These are phyloP conservation scores for Gynostemma pentaphyllum DNA, from an alignment of 306 rosid genomes.

Conservation along the genomic window DNA sequence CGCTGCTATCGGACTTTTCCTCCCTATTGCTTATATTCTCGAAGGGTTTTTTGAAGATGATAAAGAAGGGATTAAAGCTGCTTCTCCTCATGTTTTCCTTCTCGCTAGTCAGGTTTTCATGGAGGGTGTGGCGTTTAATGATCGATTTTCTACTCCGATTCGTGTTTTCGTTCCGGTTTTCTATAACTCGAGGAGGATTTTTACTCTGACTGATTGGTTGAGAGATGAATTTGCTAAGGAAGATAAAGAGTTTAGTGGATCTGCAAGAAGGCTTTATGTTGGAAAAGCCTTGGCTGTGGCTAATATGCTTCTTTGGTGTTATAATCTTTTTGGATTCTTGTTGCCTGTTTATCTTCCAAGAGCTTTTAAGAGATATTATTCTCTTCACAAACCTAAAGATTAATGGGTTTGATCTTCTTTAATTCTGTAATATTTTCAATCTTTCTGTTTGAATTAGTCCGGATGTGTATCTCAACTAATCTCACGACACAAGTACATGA, in stretches of 20 bases:
- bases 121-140: constrained; percentile 62
- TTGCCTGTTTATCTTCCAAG: constrained; percentile 85
- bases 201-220: constrained; percentile 63
- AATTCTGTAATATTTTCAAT: no score
- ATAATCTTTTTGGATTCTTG: constrained; percentile 79
- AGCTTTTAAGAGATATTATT: constrained; percentile 61
- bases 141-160: constrained; percentile 45
- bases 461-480: no score
- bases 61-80: constrained; percentile 69
- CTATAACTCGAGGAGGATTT: constrained; percentile 66
- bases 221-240: constrained; percentile 49
- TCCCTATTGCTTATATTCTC: constrained; percentile 59
- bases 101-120: constrained; percentile 75
- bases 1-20: constrained; percentile 54
- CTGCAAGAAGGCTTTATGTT: constrained; percentile 28
- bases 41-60: constrained; percentile 67
- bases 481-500: no score
- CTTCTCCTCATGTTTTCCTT: constrained; percentile 77
- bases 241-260: constrained; percentile 30
- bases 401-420: no score
- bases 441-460: no score
- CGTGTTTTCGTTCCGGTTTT: constrained; percentile 77
- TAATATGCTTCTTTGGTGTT: constrained; percentile 82
- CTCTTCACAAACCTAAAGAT: constrained; percentile 24
- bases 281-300: constrained; percentile 77